Base-by-base conservation (phyloP, 2,329 filamentous ascomycete genomes). In the Aspergillus viridinutans region DNA sequence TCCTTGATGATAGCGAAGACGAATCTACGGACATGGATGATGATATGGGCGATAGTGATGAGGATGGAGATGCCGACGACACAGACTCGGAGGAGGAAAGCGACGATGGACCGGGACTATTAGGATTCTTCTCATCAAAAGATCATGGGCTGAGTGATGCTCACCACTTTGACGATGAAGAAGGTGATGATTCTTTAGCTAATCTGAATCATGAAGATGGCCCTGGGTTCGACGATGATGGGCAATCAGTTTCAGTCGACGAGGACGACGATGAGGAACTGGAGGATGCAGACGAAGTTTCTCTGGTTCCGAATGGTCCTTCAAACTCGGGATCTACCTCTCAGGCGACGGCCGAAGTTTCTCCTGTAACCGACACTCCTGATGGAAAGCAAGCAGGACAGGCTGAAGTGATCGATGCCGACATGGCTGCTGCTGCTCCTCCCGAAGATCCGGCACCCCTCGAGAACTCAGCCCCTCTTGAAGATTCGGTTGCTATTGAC, bases 31-130 rank as follows among this genome's bases (percentile, higher is more conserved):
- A 81, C 60, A 77, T 77, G 73, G 77, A 79, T 48, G 74, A 75
- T 56, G 78, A 80, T 58, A 78, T 78, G 67, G 75, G 76, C 48
- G 78, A 81, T 29, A 76, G 71, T 55, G 73, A 74, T 40, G 75
- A 74, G 17, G 76, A 76, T 28, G 74, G 72, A 6, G 75, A 74
- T 9, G 85, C 85, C 21, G 83, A 71, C 50, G 76, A 83, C 4
- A 83, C 84, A 42, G 76, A 75, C 23, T 73, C 68, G 25, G 69
- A 72, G 28, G 72, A 71, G 4, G 80, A 78, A 25, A 72, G 70
- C 23, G 69, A 77, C 17, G 74, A 74, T 45, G 71, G 68, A 10
- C 64, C 67, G 28, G 77, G 75, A 5, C 64, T 81, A 48, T 61
- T 80, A 43, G 79, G 78, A 1, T 80, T 81, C 58, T 80, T 81